A percentile compares a stretch with the other conserved stretches of the same genome.
These are phyloP conservation scores for Albugo candida DNA, from an alignment of 352 stramenopile genomes.

Conservation along the genomic window DNA sequence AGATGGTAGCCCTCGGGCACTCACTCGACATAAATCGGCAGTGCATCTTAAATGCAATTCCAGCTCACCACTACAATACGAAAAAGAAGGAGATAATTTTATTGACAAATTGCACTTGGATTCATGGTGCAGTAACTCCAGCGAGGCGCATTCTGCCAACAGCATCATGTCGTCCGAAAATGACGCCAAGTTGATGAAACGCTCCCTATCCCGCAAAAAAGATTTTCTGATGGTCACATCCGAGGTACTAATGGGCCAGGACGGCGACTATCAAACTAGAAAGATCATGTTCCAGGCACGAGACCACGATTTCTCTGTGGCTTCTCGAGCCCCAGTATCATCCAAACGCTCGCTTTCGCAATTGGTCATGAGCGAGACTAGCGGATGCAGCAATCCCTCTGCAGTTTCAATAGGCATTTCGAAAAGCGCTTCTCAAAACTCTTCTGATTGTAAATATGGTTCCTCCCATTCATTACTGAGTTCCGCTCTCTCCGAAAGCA, in stretches of 20 bases:
- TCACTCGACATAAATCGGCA: no score
- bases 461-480: background rate
- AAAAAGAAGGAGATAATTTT: no score
- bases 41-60: no score
- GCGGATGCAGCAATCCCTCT: no score
- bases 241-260: slow-evolving; percentile 71
- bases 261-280: slow-evolving; percentile 65
- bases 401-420: no score
- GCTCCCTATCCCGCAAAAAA: slow-evolving; percentile 69
- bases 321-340: slow-evolving; percentile 25
- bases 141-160: no score
- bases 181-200: slow-evolving; percentile 62
- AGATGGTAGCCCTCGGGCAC: background rate
- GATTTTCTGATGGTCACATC: slow-evolving; percentile 83
- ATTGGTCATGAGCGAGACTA: no score
- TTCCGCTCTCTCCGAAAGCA: no score
- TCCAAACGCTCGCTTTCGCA: background rate
- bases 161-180: background rate
- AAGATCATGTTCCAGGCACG: slow-evolving; percentile 77
- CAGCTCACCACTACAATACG: no score
- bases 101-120: no score
- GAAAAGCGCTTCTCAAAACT: background rate
- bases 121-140: no score
- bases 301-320: slow-evolving; percentile 71
- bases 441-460: background rate